Base-by-base conservation (phyloP, 305 asterid genomes). In the Fraxinus xanthoxyloides region DNA sequence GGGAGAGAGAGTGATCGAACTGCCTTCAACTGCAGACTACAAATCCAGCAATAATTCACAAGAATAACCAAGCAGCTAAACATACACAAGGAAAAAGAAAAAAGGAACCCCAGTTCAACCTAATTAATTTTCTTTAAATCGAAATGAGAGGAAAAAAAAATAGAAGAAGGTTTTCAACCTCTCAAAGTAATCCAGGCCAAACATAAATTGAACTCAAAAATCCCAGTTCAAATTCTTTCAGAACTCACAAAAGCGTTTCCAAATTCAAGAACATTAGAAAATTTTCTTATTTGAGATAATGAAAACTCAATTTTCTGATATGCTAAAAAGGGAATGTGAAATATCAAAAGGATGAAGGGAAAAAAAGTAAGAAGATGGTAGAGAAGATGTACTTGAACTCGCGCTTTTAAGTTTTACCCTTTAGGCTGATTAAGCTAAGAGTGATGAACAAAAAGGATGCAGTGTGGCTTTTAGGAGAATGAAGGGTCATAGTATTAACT, bases 381-480 rank as follows among this genome's bases (percentile, higher is more conserved):
- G 32, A 75, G 75, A 28, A 76, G 88, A 77, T 81, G 82, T 69
- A 81, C 86, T 79, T 81, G 35, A 65, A 84, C 36, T 17, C 30
- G 9, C 32, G 32, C 72, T 24, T 61, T 61, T 21, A 23, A 7
- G 36, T 4, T 34, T 34, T 34, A 34, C 32, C 72, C 72, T 26
- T 40, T 21, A 12, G 35, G n/a, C 28, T 31, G 26, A 26, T 7
- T 77, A 23, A 80, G 61, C 76, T 9, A 51, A 81, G 36, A 69
- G 38, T 61, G 78, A 34, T 46, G 65, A 28, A 56, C 48, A 67
- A 7, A 21, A 21, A 21, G 8, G 2, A 61, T 21, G 31, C 13
- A 59, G 3, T 21, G 31, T 9, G 70, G 31, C 69, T 6, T 48
- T 7, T 19, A 61, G 79, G 82, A 31, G 82, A 32, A 34, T 13